phyloP scores from a whole-genome alignment of 1,284 basidiomycete species.

The Cutaneotrichosporon cavernicola region DNA sequence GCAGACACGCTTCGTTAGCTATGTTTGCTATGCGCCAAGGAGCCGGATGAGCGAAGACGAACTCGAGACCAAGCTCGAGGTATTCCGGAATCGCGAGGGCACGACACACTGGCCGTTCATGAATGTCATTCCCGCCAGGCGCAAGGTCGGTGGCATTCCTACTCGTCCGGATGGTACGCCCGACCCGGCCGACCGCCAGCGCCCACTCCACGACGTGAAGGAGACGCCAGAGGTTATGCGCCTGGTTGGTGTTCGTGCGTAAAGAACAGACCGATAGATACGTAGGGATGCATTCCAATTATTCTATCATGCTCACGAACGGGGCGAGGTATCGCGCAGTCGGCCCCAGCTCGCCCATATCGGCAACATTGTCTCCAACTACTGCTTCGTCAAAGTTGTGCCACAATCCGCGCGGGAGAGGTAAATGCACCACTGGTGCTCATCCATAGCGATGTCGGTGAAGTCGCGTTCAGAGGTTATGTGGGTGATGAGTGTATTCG shows the following conservation, averaged over 20 bases:
- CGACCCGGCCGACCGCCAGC: conserved; percentile 24
- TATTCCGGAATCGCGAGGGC: conserved; percentile 29
- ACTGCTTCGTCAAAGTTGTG: no score
- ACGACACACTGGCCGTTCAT: conserved; percentile 35
- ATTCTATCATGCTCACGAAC: no score
- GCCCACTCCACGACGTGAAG: conserved; percentile 20
- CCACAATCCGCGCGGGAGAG: no score
- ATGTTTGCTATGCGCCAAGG: conserved; percentile 31
- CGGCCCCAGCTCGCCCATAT: no score
- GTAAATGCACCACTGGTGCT: no score
- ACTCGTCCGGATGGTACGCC: conserved; percentile 27
- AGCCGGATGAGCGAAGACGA: conserved; percentile 14
- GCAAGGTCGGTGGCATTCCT: conserved; percentile 3
- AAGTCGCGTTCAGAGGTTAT: no score
- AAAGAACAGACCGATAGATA: not conserved
- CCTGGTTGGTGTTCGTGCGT: conserved; percentile 23
- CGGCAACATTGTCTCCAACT: no score
- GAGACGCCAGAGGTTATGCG: conserved; percentile 27
- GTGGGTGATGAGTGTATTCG: no score
- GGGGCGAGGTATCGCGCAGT: no score
- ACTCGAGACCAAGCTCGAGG: conserved; percentile 17
- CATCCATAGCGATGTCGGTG: no score
- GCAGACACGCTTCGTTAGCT: conserved; percentile 33
- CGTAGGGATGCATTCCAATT: no score
- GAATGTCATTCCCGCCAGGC: conserved; percentile 25